Evolutionary conservation across 495 filamentous ascomycete species (phyloP).

Genomic region (Podospora comata): DNA sequence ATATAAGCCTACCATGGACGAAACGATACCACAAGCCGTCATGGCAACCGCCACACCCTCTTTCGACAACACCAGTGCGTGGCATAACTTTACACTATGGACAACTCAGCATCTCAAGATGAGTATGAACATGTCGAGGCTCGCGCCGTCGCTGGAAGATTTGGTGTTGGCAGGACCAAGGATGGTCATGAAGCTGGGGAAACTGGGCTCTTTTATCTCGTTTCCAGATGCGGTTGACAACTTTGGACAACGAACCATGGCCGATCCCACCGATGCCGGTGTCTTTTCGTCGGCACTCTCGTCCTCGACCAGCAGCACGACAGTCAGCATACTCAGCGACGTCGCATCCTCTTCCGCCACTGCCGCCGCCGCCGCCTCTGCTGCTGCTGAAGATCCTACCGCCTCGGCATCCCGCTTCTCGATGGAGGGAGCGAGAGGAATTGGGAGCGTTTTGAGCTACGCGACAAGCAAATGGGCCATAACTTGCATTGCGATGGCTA

Average conservation of each 20-base stretch:
- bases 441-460: slow-evolving; percentile 90
- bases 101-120: slow-evolving; percentile 40
- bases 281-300: slow-evolving; percentile 34
- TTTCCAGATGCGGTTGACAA: slow-evolving; percentile 62
- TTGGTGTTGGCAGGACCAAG: slow-evolving; percentile 59
- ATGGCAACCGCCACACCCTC: slow-evolving; percentile 17
- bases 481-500: slow-evolving; percentile 75
- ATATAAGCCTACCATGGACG: slow-evolving; percentile 14
- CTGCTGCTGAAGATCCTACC: slow-evolving; percentile 37
- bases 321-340: slow-evolving; percentile 22
- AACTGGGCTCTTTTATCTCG: slow-evolving; percentile 56
- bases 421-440: slow-evolving; percentile 50
- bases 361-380: slow-evolving; percentile 30
- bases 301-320: slow-evolving; percentile 26
- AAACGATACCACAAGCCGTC: slow-evolving; percentile 19
- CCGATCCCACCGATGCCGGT: slow-evolving; percentile 51
- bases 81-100: slow-evolving; percentile 49
- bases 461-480: slow-evolving; percentile 92
- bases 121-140: slow-evolving; percentile 43
- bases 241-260: slow-evolving; percentile 58
- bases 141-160: slow-evolving; percentile 51
- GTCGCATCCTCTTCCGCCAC: slow-evolving; percentile 25
- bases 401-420: slow-evolving; percentile 47
- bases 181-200: slow-evolving; percentile 61
- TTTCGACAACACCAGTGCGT: slow-evolving; percentile 41